phyloP scores from a whole-genome alignment of 345 rosid genomes.

The Citrus cavaleriei region DNA sequence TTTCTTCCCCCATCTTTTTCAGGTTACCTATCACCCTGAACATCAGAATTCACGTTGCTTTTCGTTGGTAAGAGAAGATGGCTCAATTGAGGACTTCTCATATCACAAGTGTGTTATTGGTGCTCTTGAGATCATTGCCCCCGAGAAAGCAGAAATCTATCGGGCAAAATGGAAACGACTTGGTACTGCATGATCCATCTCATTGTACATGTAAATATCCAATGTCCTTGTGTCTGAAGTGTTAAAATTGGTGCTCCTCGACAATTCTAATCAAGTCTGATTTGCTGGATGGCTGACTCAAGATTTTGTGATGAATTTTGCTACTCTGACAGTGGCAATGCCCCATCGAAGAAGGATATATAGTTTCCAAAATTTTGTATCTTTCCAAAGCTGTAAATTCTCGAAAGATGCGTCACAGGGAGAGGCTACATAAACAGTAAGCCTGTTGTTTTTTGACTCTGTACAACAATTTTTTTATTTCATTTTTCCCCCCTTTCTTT shows the following conservation, averaged over 20 bases:
- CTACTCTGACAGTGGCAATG: conserved; percentile 1
- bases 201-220: conserved; percentile 9
- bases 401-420: background rate
- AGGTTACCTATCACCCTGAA: conserved; percentile 68
- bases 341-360: conserved; percentile 3
- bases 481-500: background rate
- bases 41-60: conserved; percentile 64
- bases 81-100: conserved; percentile 75
- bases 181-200: background rate
- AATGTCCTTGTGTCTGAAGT: background rate
- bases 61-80: conserved; percentile 61
- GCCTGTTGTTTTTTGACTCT: background rate
- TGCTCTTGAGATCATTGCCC: conserved; percentile 75
- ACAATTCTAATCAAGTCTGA: background rate
- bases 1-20: conserved; percentile 5
- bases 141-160: conserved; percentile 45
- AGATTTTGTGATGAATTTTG: background rate
- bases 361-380: background rate
- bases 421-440: conserved; percentile 8
- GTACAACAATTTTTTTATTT: background rate
- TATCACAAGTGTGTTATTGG: conserved; percentile 74
- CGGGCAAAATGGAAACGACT: conserved; percentile 31
- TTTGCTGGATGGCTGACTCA: background rate
- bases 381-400: conserved; percentile 23
- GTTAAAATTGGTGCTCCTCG: background rate